Base-by-base conservation (phyloP, 495 filamentous ascomycete species). In the Thermochaetoides thermophila region DNA sequence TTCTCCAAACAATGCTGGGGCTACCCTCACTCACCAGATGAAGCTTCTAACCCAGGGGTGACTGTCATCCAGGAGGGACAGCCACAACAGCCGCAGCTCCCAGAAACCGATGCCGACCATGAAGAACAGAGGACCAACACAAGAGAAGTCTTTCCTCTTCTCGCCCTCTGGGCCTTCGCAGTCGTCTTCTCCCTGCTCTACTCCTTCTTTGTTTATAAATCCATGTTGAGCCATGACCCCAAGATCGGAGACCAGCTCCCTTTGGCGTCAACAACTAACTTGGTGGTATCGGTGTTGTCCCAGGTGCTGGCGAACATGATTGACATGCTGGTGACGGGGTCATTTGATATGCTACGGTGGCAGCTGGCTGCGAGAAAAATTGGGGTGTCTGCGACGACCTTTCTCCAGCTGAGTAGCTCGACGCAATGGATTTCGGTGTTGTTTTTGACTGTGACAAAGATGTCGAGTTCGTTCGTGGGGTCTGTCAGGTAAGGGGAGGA, bases 351-450 rank as follows among this genome's bases (percentile, higher is more conserved):
- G 19, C 10, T 34, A 10, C 32, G 32, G 3, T 34, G 32, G 32
- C 32, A 34, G 11, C 32, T 34, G 15, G 32, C 32, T 7, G 23
- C 32, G 9, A 26, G 23, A n/a, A 8, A n/a, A 1, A 11, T 24
- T 7, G 32, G 32, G 22, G 17, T 34, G n/a, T 34, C 22, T 8
- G 32, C 32, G 3, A 27, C 32, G 15, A 34, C 32, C 32, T 34
- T 34, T 12, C 27, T 34, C 16, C 32, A 34, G 15, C 32, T 34
- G 23, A 27, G 32, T 17, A 34, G 32, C 21, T 17, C 32, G 0
- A 34, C 32, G 7, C 23, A 26, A 17, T 34, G 32, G 32, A 19
- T 34, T 34, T 11, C 32, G 8, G 11, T 34, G 3, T 27, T 34
- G 3, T 34, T 27, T 8, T 19, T 34, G 23, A 34, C 32, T 11